Percentiles rank a stretch among this genome's conserved stretches.
These are phyloP conservation scores for Arxiozyma slooffiae DNA, from an alignment of 1,139 yeast genomes.

Conservation along the genomic window DNA sequence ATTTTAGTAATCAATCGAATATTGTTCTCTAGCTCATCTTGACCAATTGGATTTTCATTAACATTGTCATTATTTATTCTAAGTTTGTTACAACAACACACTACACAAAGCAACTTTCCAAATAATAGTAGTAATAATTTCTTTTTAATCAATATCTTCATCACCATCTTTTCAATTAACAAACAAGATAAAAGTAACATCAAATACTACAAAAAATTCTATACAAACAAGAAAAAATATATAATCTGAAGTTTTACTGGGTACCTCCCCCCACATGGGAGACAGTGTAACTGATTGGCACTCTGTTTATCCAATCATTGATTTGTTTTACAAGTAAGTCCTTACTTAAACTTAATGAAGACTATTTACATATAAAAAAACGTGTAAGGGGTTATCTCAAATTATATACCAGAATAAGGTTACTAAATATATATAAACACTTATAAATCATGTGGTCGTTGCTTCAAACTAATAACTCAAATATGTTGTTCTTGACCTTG, in stretches of 20 bases:
- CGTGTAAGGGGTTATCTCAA: too few species aligned
- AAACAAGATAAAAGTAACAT: constrained; percentile 18
- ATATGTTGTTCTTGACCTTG: too few species aligned
- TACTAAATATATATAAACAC: too few species aligned
- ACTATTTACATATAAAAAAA: constrained; percentile 44
- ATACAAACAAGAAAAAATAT: constrained; percentile 71
- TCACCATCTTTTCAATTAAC: constrained; percentile 27
- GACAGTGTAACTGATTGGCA: constrained; percentile 72
- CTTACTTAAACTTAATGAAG: constrained; percentile 52
- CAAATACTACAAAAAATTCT: constrained; percentile 45
- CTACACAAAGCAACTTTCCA: constrained; percentile 1
- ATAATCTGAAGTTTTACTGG: constrained; percentile 55
- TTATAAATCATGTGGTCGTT: too few species aligned
- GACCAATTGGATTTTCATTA: neutral
- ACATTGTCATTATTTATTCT: neutral
- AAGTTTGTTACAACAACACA: constrained; percentile 1
- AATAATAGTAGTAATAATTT: neutral
- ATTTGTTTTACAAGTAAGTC: constrained; percentile 68
- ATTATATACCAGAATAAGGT: too few species aligned
- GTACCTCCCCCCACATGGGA: constrained; percentile 65
- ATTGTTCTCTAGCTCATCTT: neutral
- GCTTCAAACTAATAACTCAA: too few species aligned
- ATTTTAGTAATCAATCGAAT: constrained; percentile 6
- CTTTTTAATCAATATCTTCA: constrained; percentile 14
- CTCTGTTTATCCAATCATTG: constrained; percentile 59